These are phyloP conservation scores for Malania oleifera DNA, from an alignment of 164 flowering plant species.

Conservation along the genomic window DNA sequence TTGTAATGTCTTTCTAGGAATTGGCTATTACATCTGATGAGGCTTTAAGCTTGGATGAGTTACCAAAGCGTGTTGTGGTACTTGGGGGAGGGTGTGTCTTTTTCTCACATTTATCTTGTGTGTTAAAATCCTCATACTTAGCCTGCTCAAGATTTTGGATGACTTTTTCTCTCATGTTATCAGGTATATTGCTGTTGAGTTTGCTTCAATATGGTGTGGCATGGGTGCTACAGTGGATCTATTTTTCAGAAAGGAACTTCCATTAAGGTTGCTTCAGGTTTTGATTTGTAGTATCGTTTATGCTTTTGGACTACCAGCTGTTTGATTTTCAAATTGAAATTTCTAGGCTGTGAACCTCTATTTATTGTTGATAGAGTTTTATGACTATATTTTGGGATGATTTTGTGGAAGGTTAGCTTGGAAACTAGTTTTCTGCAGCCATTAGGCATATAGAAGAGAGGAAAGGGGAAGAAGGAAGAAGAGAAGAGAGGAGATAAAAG, in stretches of 20 bases:
- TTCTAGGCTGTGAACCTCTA: too few species aligned
- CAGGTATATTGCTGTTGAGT: slow-evolving; percentile 97
- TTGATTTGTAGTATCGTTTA: background rate
- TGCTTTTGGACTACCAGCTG: too few species aligned
- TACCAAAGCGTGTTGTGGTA: slow-evolving; percentile 80
- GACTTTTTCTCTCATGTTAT: slow-evolving; percentile 7
- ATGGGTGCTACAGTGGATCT: slow-evolving; percentile 84
- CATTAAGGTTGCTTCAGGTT: slow-evolving; percentile 57
- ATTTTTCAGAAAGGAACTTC: slow-evolving; percentile 85
- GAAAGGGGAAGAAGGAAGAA: too few species aligned
- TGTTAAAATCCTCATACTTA: background rate
- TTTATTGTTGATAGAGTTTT: background rate
- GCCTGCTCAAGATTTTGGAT: slow-evolving; percentile 1
- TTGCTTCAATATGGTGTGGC: slow-evolving; percentile 98
- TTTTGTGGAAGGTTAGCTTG: too few species aligned
- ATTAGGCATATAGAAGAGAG: too few species aligned
- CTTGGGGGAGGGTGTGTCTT: slow-evolving; percentile 87
- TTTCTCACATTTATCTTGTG: background rate
- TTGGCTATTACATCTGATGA: slow-evolving; percentile 93
- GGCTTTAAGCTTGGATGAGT: slow-evolving; percentile 94
- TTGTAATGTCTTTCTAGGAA: slow-evolving; percentile 45
- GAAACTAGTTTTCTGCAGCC: too few species aligned
- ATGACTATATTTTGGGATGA: too few species aligned
- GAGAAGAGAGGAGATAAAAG: too few species aligned
- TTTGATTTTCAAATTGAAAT: too few species aligned